Evolutionary conservation across 2,329 filamentous ascomycete genomes (phyloP).

Genomic region (Zymoseptoria passerinii): DNA sequence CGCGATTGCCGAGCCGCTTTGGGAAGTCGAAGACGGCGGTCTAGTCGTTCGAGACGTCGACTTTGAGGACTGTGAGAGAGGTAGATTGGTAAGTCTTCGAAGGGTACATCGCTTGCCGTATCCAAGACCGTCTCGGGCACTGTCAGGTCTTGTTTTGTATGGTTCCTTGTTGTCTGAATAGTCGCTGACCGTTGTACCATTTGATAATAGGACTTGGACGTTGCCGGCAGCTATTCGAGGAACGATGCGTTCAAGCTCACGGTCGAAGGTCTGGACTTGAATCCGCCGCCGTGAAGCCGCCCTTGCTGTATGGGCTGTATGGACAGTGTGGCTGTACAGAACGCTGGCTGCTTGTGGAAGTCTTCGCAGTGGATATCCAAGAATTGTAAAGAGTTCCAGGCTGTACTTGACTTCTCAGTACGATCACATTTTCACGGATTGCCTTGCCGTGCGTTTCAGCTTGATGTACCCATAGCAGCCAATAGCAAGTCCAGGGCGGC

Average conservation of each 20-base stretch:
- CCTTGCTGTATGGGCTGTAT: not conserved
- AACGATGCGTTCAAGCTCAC: slow-evolving; percentile 55
- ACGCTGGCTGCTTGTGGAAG: not conserved
- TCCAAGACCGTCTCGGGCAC: no score
- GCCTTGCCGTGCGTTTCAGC: not conserved
- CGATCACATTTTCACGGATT: not conserved
- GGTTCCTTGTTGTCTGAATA: no score
- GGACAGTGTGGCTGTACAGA: not conserved
- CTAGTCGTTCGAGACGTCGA: slow-evolving; percentile 68
- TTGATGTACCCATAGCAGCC: not conserved
- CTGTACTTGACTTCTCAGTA: not conserved
- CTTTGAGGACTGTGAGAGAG: slow-evolving; percentile 78
- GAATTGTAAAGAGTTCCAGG: not conserved
- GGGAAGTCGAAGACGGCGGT: slow-evolving; percentile 63
- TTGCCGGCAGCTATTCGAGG: slow-evolving; percentile 76
- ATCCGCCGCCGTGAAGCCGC: slow-evolving; percentile 43
- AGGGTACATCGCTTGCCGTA: no score
- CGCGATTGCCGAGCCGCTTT: slow-evolving; percentile 71
- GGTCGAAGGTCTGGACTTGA: slow-evolving; percentile 52
- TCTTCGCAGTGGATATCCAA: not conserved
- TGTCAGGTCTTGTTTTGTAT: no score
- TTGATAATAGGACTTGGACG: slow-evolving; percentile 49
- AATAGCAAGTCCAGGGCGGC: not conserved
- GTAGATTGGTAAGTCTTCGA: slow-evolving; percentile 44
- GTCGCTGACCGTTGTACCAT: no score